Evolutionary conservation across 345 rosid species (phyloP), one percentile per base, ranked within the genome.

Genomic region (Salix koriyanagi): DNA sequence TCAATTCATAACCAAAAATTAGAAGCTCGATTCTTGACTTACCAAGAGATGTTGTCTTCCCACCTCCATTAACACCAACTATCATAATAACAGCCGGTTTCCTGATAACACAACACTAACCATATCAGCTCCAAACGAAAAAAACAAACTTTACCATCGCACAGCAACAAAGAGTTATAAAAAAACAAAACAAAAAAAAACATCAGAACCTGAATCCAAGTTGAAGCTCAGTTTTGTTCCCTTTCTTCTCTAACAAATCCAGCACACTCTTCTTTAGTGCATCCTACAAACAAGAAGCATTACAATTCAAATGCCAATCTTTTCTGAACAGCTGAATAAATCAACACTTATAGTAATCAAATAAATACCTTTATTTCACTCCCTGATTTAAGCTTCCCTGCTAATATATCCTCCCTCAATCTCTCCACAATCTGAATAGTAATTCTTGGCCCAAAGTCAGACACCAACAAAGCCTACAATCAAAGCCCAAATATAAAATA

Each of bases 41-140:
- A 91, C 98, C 99, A 44, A 96, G 99, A 79, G 98, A 96, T 14
- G 99, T 91, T 9, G 99, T 96, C 87, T 96, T 96, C 70, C 98
- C 98, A 69, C 99, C 97, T 80, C 99, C 99, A 71, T 93, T 91
- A 23, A 91, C 98, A 9, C 98, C 98, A 79, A 92, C 98, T 12
- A 92, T 86, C 91, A 93, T 88, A 50, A 91, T 69, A 42, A 93
- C 96, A 80, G 98, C 97, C 3, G 99, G 99, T 85, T 91, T 96
- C 88, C 98, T 93, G 77, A 82, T 46, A 41, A 48, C 72, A 84
- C 46, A 65, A 46, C 32, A 56, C 3, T n/a, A 12, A 76, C 56
- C 70, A 73, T 62, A 34, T n/a, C 67, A 70, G 70, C 50, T 32
- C 44, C 48, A 70, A 79, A 48, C 30, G 65, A 72, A 62, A 78